These are phyloP conservation scores for Thraustotheca clavata DNA, from an alignment of 352 stramenopile species.

Conservation along the genomic window DNA sequence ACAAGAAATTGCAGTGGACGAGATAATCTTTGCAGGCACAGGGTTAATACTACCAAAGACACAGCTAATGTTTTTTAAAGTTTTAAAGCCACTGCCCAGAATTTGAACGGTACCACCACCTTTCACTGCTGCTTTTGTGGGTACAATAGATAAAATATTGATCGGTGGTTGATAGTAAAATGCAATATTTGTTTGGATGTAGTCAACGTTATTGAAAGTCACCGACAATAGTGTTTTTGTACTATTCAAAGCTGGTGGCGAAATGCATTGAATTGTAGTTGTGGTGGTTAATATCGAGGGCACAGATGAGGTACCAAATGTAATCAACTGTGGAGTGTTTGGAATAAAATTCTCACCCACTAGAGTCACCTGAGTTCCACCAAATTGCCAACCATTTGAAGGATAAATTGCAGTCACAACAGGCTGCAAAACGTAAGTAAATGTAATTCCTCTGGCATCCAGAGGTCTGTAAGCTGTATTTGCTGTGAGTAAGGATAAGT, in stretches of 20 bases:
- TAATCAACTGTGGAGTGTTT: constrained; percentile 26
- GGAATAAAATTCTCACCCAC: constrained; percentile 25
- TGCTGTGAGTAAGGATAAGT: background rate
- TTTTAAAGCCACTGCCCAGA: constrained; percentile 21
- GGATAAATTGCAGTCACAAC: constrained; percentile 31
- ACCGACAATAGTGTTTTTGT: constrained; percentile 17
- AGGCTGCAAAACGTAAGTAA: constrained; percentile 9
- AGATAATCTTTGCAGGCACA: constrained; percentile 19
- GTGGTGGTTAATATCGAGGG: constrained; percentile 5
- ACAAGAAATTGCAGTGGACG: constrained; percentile 19
- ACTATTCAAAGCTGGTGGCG: background rate
- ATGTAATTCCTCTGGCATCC: background rate
- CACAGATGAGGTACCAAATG: constrained; percentile 26
- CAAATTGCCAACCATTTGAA: constrained; percentile 31
- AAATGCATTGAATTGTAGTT: constrained; percentile 4
- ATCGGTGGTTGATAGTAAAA: constrained; percentile 19
- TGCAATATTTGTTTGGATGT: background rate
- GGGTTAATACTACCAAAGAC: constrained; percentile 21
- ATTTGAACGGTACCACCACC: constrained; percentile 16
- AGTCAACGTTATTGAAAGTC: constrained; percentile 21
- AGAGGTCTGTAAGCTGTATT: background rate
- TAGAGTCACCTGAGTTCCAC: constrained; percentile 33
- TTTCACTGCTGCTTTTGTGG: background rate
- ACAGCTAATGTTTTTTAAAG: constrained; percentile 19
- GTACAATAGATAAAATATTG: constrained; percentile 7